phyloP scores from a whole-genome alignment of 345 rosid species.

The Salix viminalis region DNA sequence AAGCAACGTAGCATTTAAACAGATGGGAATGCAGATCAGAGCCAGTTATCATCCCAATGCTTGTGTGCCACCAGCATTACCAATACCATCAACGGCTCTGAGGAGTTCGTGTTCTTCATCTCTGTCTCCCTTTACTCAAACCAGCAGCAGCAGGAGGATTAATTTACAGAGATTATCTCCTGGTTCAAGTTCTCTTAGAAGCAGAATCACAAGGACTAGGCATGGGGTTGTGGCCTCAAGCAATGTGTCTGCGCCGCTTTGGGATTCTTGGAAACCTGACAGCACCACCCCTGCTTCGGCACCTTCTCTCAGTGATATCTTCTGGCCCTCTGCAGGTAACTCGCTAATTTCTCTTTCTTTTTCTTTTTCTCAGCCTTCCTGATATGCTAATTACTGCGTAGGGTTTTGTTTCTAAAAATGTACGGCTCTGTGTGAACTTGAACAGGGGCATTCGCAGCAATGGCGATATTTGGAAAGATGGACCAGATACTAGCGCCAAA shows the following conservation, averaged over 20 bases:
- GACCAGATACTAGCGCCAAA: constrained; percentile 69
- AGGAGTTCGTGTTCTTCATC: neutral
- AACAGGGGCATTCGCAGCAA: constrained; percentile 90
- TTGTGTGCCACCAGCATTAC: neutral
- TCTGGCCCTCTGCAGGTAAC: constrained; percentile 96
- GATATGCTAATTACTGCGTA: no score
- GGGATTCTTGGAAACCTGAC: constrained; percentile 80
- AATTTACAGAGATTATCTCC: neutral
- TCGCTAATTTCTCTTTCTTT: neutral
- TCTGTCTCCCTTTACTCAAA: neutral
- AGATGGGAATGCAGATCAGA: neutral
- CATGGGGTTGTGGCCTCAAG: constrained; percentile 27
- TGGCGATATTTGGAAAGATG: constrained; percentile 84
- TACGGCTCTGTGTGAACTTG: neutral
- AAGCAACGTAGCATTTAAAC: no score
- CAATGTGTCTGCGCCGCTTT: constrained; percentile 41
- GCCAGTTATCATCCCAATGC: neutral
- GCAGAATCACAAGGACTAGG: neutral
- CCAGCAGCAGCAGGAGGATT: neutral
- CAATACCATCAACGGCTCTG: neutral
- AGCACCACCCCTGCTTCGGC: constrained; percentile 33
- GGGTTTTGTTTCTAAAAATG: neutral
- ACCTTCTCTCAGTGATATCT: constrained; percentile 61
- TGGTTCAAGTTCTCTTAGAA: neutral
- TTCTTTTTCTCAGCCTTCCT: neutral